Base-by-base conservation (phyloP, 2,329 filamentous ascomycete species). In the Penicillium sp. region DNA sequence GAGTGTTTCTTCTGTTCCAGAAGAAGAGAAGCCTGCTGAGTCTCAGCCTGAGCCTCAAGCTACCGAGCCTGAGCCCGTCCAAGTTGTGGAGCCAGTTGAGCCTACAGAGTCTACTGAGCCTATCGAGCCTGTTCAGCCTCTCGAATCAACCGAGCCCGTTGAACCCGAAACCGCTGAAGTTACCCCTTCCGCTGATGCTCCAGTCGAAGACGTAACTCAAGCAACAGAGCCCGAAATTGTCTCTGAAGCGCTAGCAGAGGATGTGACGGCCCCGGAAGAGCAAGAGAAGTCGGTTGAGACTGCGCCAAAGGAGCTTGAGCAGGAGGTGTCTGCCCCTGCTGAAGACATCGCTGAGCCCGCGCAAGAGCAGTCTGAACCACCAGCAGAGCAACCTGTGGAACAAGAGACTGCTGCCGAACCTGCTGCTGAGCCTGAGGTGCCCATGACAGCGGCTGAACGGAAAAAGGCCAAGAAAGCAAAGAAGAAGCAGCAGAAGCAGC, bases 381-480 rank as follows among this genome's bases (percentile, higher is more conserved):
- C 28, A 2, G 42, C 34, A 19, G 48, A 57, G 8, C 16, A 36
- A 11, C 21, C 52, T 3, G 28, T 21, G 2, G 54, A 51, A 29
- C 24, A 28, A n/a, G 36, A 49, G 8, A 5, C 34, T 19, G 26
- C 46, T 2, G 44, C 26, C 3, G 53, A 59, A 37, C 33, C 54
- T 5, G n/a, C n/a, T n/a, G n/a, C n/a, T n/a, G 59, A 63, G 34
- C 28, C 54, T 3, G 59, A 63, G 26, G n/a, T 53, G 3, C 36
- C 43, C 4, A 60, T 62, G 58, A 56, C 58, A 7, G 52, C 59
- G 13, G 55, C 59, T 10, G 48, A 62, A 44, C 60, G 40, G 13
- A 52, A 40, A 34, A 62, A 60, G 43, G 58, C 59, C 6, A 62
- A 62, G 51, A 62, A 60, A 42, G 51, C 47, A 3, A 58, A 54